Evolutionary conservation across 768 basidiomycete genomes (phyloP).

Genomic region (Rhizopogon sp.): DNA sequence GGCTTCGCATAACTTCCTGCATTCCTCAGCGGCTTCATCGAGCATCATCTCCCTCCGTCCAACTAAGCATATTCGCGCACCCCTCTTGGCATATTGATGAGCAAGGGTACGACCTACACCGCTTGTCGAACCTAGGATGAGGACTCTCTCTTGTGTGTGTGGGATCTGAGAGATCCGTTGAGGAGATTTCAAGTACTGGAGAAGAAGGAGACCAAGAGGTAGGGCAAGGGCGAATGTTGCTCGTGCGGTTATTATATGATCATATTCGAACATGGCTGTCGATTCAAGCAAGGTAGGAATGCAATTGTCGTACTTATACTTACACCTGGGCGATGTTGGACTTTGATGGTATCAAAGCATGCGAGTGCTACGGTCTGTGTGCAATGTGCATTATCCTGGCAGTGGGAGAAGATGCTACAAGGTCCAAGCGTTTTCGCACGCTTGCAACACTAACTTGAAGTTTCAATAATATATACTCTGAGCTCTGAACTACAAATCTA

Average conservation of each 20-base stretch:
- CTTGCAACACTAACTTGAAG: not conserved
- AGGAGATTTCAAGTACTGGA: conserved; percentile 11
- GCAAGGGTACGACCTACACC: conserved; percentile 78
- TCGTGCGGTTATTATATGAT: conserved; percentile 1
- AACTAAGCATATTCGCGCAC: conserved; percentile 70
- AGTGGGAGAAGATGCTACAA: no score
- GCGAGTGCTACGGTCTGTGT: no score
- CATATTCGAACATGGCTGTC: not conserved
- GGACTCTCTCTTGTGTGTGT: conserved; percentile 57
- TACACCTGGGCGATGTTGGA: not conserved
- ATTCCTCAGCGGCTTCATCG: conserved; percentile 57
- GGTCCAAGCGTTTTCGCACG: not conserved
- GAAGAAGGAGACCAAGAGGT: conserved; percentile 11
- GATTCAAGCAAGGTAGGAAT: not conserved
- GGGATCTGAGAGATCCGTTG: conserved; percentile 34
- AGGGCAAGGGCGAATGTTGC: conserved; percentile 7
- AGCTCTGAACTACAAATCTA: not conserved
- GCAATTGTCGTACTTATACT: not conserved
- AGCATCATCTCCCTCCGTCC: conserved; percentile 57
- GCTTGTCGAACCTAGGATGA: conserved; percentile 80
- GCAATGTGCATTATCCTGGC: no score
- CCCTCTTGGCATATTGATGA: conserved; percentile 63
- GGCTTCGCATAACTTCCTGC: conserved; percentile 27
- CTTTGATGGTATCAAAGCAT: not conserved
- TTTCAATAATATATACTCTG: no score